These are phyloP conservation scores for Aspergillus hancockii DNA, from an alignment of 495 filamentous ascomycete species.

Conservation along the genomic window DNA sequence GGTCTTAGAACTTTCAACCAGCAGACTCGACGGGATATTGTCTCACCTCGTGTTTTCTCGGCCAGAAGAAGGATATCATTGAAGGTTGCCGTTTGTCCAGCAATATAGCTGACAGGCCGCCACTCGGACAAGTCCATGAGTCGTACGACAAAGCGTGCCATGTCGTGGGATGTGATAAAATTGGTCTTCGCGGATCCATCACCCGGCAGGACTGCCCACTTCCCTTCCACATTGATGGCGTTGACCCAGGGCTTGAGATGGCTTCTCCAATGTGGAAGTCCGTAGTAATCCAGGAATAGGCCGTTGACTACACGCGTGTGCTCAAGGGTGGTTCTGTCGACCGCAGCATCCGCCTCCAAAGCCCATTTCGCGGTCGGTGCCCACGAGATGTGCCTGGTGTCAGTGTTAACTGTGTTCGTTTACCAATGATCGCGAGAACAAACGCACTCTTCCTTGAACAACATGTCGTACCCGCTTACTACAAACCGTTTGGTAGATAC, in stretches of 20 bases:
- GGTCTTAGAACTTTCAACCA: neutral
- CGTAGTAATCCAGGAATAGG: constrained; percentile 44
- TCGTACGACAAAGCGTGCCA: constrained; percentile 41
- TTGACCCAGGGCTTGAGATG: constrained; percentile 26
- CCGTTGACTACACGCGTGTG: constrained; percentile 39
- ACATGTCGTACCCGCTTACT: constrained; percentile 22
- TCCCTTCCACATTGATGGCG: constrained; percentile 35
- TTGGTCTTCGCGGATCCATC: constrained; percentile 29
- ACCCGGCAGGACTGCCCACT: constrained; percentile 42
- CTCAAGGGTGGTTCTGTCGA: constrained; percentile 28
- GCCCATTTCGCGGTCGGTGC: constrained; percentile 2
- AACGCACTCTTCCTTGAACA: constrained; percentile 10
- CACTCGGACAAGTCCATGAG: constrained; percentile 35
- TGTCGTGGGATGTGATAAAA: constrained; percentile 44
- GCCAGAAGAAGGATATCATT: constrained; percentile 35
- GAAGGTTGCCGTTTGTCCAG: constrained; percentile 35
- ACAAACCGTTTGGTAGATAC: constrained; percentile 36
- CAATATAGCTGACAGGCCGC: constrained; percentile 23
- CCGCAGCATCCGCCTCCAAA: neutral
- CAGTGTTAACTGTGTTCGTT: neutral
- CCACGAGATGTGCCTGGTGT: neutral
- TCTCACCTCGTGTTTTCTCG: constrained; percentile 31
- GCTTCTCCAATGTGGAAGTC: constrained; percentile 31
- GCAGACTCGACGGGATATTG: neutral
- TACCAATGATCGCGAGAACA: neutral